These are phyloP conservation scores for Candida anglica DNA, from an alignment of 805 yeast species.

Conservation along the genomic window DNA sequence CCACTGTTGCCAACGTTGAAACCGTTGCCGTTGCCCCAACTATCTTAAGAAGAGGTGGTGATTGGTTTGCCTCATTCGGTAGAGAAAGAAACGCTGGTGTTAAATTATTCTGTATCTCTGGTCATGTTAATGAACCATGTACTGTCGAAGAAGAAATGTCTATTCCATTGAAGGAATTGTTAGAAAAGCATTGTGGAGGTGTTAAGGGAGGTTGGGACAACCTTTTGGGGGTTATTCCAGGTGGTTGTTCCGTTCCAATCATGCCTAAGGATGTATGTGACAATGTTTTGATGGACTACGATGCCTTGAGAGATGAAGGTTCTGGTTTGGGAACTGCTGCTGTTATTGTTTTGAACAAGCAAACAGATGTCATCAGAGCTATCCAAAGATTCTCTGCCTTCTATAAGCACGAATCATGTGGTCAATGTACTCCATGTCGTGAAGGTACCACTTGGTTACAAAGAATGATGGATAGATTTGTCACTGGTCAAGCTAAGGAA, in stretches of 20 bases:
- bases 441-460: slow-evolving; percentile 88
- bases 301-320: slow-evolving; percentile 79
- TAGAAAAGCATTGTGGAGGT: slow-evolving; percentile 90
- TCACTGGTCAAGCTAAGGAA: slow-evolving; percentile 72
- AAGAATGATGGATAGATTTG: slow-evolving; percentile 81
- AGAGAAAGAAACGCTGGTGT: slow-evolving; percentile 83
- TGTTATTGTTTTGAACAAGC: slow-evolving; percentile 85
- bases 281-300: slow-evolving; percentile 79
- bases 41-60: slow-evolving; percentile 83
- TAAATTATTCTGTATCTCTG: slow-evolving; percentile 81
- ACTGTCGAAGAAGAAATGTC: slow-evolving; percentile 95
- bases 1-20: slow-evolving; percentile 88
- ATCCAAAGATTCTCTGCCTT: slow-evolving; percentile 81
- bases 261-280: slow-evolving; percentile 66
- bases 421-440: slow-evolving; percentile 93
- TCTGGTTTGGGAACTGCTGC: slow-evolving; percentile 93
- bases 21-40: slow-evolving; percentile 90
- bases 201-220: slow-evolving; percentile 92
- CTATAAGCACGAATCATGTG: slow-evolving; percentile 90
- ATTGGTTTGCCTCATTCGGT: slow-evolving; percentile 82
- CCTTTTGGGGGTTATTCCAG: slow-evolving; percentile 82
- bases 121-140: slow-evolving; percentile 90
- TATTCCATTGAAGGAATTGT: slow-evolving; percentile 73
- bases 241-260: slow-evolving; percentile 86
- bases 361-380: slow-evolving; percentile 79